Base-by-base conservation (phyloP, 2,329 filamentous ascomycete species). In the Neophaeococcomyces aloes region DNA sequence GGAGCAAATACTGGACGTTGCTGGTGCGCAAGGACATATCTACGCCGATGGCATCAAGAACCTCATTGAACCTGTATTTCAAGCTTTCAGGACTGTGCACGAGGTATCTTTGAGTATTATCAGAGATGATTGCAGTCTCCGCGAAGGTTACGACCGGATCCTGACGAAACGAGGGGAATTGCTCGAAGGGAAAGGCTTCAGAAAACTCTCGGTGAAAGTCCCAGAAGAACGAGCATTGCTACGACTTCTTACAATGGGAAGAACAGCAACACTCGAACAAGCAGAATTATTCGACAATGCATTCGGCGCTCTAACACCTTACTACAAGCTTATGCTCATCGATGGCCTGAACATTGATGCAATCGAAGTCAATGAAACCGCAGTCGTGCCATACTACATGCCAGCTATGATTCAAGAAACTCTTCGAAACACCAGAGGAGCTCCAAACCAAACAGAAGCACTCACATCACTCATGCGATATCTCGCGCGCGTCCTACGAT, bases 1-100 rank as follows among this genome's bases (percentile, higher is more conserved):
- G 53, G 63, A 65, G 34, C 60, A 61, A 35, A 47, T 65, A 6
- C 55, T 66, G 3, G 64, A 65, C 38, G 57, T 66, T 13, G 61
- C 61, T 4, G 62, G 63, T 4, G 63, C 64, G 3, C 53, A 51
- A 5, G 64, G 61, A 3, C 63, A 65, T 44, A 44, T 58, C 14
- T 56, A 63, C 46, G 57, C 57, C 19, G 55, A 55, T 1, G 56
- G 60, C 13, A 57, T 58, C 3, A 54, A 53, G 32, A 57, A 53
- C 27, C 50, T 65, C 42, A 61, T 56, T 15, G 56, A 64, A 18
- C 54, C 60, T 1, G 56, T 64, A 14, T 59, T 57, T 29, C 53
- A 60, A 19, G 53, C 57, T 11, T 64, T 60, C 39, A 53, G 55
- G 39, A 55, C 55, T 4, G 54, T 58, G 0, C 58, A 58, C 36